Evolutionary conservation across 2,329 filamentous ascomycete species (phyloP).

Genomic region (Calonectria pauciramosa): DNA sequence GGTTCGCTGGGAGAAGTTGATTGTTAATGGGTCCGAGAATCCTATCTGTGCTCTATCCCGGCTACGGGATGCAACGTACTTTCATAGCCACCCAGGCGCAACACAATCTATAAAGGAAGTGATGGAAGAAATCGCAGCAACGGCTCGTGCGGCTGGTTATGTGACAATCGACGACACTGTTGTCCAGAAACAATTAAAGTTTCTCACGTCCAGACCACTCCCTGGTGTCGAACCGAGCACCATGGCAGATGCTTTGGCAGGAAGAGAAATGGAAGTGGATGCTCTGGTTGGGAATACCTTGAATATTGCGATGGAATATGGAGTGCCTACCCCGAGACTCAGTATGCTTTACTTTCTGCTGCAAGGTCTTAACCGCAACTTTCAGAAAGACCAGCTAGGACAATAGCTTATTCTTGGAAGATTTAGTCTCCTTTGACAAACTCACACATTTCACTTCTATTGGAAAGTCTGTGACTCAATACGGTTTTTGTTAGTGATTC

Average conservation of each 20-base stretch:
- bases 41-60: not conserved
- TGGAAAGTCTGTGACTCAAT: too few species aligned
- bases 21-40: slow-evolving; percentile 5
- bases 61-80: not conserved
- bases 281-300: slow-evolving; percentile 6
- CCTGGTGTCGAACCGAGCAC: slow-evolving; percentile 5
- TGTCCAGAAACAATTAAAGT: not conserved
- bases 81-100: not conserved
- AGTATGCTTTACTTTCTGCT: not conserved
- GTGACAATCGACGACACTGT: not conserved
- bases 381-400: not conserved
- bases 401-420: not conserved
- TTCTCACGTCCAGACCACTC: not conserved
- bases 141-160: slow-evolving; percentile 1
- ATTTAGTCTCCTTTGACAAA: not conserved
- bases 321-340: not conserved
- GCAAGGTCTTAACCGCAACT: not conserved
- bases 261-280: slow-evolving; percentile 11
- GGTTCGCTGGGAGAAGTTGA: slow-evolving; percentile 3
- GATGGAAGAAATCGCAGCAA: slow-evolving; percentile 2
- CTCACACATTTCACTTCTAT: not conserved
- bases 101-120: not conserved
- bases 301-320: not conserved
- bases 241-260: slow-evolving; percentile 5
- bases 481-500: too few species aligned